Evolutionary conservation across 768 basidiomycete species (phyloP), one percentile per base, ranked within the genome.

Genomic region (Vararia minispora): DNA sequence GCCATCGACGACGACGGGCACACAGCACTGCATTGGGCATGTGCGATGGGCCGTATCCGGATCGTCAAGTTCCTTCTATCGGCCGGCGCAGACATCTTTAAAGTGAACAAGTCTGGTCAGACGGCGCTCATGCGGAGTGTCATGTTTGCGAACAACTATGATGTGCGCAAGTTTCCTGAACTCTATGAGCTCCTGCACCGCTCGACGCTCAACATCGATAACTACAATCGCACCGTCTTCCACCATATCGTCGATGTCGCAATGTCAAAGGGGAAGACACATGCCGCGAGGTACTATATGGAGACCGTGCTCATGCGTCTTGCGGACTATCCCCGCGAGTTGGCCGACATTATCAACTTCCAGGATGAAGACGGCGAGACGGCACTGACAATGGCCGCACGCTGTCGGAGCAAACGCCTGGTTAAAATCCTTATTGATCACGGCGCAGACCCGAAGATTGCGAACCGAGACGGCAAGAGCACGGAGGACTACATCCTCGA

Each of bases 111-210:
- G 53, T 76, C 89, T 9, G 95, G 95, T 3, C 95, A 98, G 59
- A 98, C 95, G 11, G 84, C 94, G 1, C 64, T 99, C 29, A 99
- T 99, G 95, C 87, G 95, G 12, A 83, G 82, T 52, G 95, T 99
- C 51, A 98, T 98, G 94, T 99, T 98, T 58, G 88, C 89, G 35
- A 99, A 99, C 60, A 99, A 98, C 58, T 99, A 99, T 56, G 95
- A 99, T 58, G 85, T 98, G 33, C 86, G 95, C 48, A 99, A 99
- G 59, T 99, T 99, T 52, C 89, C 91, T 2, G 94, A 98, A 58
- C 67, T 99, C 13, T 97, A 95, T 61, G 92, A 98, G 56, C 74
- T 99, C 11, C 62, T 99, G 25, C 95, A 98, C 53, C 83, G 90
- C n/a, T 94, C 92, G 13, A 97, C 94, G 0, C 81, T 98, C 52